Base-by-base conservation (phyloP, 2,329 filamentous ascomycete species). In the Penicillium hordei region DNA sequence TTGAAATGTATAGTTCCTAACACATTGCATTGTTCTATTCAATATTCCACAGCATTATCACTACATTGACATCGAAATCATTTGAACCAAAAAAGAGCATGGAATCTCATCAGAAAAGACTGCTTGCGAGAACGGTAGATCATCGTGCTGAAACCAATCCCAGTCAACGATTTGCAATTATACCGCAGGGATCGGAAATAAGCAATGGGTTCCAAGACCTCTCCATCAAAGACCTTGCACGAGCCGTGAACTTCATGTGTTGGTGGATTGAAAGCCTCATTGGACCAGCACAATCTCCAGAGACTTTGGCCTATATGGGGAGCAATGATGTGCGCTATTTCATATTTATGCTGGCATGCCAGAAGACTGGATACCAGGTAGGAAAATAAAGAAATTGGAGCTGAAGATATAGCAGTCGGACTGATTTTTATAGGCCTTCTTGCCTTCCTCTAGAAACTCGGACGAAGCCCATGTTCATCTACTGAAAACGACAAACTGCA, bases 351-450 rank as follows among this genome's bases (percentile, higher is more conserved):
- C 45, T 70, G 2, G 68, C 66, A 4, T 67, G 61, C 13, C 64
- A 66, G 19, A 70, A 71, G 43, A 64, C 61, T 19, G 66, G 68
- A 6, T 60, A 70, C 38, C 55, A 59, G 50, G 67, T 68, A 38
- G 12, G 60, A 36, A n/a, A 40, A 6, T 2, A 8, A 19, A 19
- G 19, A 3, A 5, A 33, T 9, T 31, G 0, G 19, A 39, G 1
- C 15, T 12, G 9, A 17, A 33, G 15, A 27, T 9, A 19, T 17
- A 46, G 19, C 5, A 27, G 15, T 12, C 34, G 2, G 34, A 46
- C n/a, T 17, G 5, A 31, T 21, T 27, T 12, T 13, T 6, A 52
- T 12, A 67, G 64, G 49, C 60, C 5, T 64, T 68, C 23, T 42
- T 65, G 2, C 64, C 64, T 21, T 66, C 65, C 1, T 59, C 64